Evolutionary conservation across 768 basidiomycete species (phyloP), one percentile per base, ranked within the genome.

Genomic region (Grammothele lineata): DNA sequence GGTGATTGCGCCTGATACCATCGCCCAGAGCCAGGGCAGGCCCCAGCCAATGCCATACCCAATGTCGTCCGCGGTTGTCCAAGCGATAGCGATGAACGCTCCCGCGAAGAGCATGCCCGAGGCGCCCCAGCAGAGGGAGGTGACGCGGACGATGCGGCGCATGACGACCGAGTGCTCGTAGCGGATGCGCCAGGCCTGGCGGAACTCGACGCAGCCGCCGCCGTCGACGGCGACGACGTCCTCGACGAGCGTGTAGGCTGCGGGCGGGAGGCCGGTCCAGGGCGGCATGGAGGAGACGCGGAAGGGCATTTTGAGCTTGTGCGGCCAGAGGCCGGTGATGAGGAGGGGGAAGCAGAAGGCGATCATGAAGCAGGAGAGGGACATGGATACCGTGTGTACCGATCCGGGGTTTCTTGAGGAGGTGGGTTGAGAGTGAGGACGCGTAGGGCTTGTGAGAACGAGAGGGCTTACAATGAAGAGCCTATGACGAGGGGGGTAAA

Each of bases 181-280:
- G 18, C 35, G 35, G 12, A 57, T 57, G 14, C 62, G 62, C 63
- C 63, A 65, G 4, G 62, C 63, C 49, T 65, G 59, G 5, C 61
- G 63, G 55, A 65, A 65, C 43, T 57, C 57, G 44, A 58, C 55
- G 37, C 62, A 56, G 39, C 62, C 63, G 23, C 62, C 60, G 30
- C 63, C 63, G 43, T 65, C 63, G 32, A 65, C 63, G 25, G 63
- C 62, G 40, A 65, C 51, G 53, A 65, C 45, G 50, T 65, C 63
- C 45, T 65, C 63, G 35, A 63, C 60, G 35, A 61, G 51, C 24
- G 57, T 61, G 56, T 62, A 65, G 1, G 58, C 56, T 27, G 56
- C 52, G 2, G 63, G 63, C 3, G 63, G 63, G n/a, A 65, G 59
- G 12, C 50, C 55, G 22, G 58, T 52, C 37, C 47, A 37, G 1